phyloP scores from a whole-genome alignment of 768 basidiomycete species.

The Pholiota molesta region DNA sequence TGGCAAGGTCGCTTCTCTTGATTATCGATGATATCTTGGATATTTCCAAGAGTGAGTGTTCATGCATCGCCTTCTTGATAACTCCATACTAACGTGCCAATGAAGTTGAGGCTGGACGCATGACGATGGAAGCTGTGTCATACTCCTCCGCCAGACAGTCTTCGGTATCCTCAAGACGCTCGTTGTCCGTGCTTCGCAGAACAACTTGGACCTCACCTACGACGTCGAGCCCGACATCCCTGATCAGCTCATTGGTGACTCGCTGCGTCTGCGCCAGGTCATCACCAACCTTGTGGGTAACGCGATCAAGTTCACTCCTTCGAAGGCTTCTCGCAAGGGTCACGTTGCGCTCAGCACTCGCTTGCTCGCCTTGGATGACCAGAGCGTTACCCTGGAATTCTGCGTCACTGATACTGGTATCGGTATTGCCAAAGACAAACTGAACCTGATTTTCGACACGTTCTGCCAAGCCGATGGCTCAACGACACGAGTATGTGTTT shows the following conservation, averaged over 20 bases:
- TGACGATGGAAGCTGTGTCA: constrained; percentile 99
- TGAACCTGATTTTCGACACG: constrained; percentile 98
- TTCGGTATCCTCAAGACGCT: constrained; percentile 98
- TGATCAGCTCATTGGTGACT: constrained; percentile 96
- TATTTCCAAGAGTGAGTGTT: constrained; percentile 93
- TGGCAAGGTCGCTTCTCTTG: constrained; percentile 89
- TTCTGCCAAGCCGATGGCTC: constrained; percentile 99
- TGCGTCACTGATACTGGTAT: constrained; percentile 98
- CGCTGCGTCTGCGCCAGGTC: constrained; percentile 90
- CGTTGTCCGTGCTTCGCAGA: constrained; percentile 96
- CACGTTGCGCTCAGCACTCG: constrained; percentile 90
- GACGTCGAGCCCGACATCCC: constrained; percentile 96
- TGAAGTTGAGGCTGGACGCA: constrained; percentile 95
- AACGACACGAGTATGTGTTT: constrained; percentile 77
- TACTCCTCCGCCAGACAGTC: constrained; percentile 97
- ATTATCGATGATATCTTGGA: constrained; percentile 99
- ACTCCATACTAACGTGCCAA: constrained; percentile 13
- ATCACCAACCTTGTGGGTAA: constrained; percentile 96
- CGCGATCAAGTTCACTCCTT: constrained; percentile 95
- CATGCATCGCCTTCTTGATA: background rate
- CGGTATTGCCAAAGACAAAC: constrained; percentile 97
- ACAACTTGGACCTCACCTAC: constrained; percentile 94
- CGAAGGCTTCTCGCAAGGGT: constrained; percentile 76
- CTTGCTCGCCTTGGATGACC: constrained; percentile 75
- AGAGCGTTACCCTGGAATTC: constrained; percentile 91